phyloP scores from a whole-genome alignment of 805 yeast genomes.

The Tetrapisispora phaffii region DNA sequence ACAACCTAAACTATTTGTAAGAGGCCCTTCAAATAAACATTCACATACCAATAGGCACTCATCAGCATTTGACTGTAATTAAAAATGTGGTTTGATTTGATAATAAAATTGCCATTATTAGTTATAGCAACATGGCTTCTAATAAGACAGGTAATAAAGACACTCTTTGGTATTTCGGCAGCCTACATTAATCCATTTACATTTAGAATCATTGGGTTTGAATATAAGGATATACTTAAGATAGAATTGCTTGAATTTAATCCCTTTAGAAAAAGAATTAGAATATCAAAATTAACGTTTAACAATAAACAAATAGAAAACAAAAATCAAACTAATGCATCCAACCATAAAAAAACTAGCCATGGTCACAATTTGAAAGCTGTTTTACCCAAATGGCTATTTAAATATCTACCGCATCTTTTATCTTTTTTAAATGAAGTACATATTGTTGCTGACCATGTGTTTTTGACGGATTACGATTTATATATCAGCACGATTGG shows the following conservation, averaged over 20 bases:
- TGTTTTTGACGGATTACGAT: background rate
- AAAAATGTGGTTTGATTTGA: background rate
- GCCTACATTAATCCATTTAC: conserved; percentile 17
- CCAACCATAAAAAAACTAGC: background rate
- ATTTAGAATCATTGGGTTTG: conserved; percentile 9
- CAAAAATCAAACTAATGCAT: background rate
- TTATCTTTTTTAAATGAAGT: background rate
- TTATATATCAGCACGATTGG: conserved; percentile 2
- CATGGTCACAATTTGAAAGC: background rate
- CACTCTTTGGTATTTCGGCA: conserved; percentile 5
- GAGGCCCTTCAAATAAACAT: background rate
- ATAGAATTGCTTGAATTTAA: conserved; percentile 14
- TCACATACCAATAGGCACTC: background rate
- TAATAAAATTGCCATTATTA: background rate
- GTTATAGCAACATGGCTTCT: background rate
- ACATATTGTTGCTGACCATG: conserved; percentile 2
- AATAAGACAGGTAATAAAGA: background rate
- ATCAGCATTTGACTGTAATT: background rate
- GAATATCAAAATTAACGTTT: conserved; percentile 5
- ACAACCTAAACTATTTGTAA: too few relatives aligned
- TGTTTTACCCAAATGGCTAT: background rate
- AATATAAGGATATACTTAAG: conserved; percentile 6
- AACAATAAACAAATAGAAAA: background rate
- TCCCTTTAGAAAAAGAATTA: conserved; percentile 13
- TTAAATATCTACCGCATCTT: background rate